These are phyloP conservation scores for Aspergillus udagawae DNA, from an alignment of 2,329 filamentous ascomycete species.

Conservation along the genomic window DNA sequence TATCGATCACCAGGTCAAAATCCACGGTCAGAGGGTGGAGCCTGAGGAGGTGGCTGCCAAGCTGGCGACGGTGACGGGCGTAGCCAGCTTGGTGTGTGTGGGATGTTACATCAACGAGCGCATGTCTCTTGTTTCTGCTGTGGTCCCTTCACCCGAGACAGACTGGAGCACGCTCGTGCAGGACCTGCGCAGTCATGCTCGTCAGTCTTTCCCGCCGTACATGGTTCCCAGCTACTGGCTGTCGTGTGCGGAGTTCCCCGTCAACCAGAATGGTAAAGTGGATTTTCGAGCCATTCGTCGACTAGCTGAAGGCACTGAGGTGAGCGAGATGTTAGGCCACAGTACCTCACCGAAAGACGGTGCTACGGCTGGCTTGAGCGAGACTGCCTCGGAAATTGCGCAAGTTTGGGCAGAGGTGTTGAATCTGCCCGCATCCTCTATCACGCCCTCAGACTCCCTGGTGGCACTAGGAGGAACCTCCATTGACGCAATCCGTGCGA, in stretches of 20 bases:
- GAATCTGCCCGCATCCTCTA: neutral
- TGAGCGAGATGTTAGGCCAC: neutral
- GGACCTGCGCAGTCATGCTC: neutral
- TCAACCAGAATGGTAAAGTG: neutral
- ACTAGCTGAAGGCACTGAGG: neutral
- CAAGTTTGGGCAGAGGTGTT: constrained; percentile 4
- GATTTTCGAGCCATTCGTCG: neutral
- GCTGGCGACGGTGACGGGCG: neutral
- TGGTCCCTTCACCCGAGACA: neutral
- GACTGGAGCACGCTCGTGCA: neutral
- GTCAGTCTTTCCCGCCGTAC: neutral
- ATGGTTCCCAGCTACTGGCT: neutral
- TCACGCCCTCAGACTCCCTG: neutral
- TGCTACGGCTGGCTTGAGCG: neutral
- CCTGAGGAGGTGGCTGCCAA: neutral
- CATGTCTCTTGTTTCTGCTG: neutral
- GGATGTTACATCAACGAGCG: neutral
- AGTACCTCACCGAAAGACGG: neutral
- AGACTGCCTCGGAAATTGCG: neutral
- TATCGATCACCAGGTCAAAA: constrained; percentile 1
- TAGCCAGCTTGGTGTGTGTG: neutral
- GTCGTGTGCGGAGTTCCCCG: neutral
- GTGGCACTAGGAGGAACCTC: constrained; percentile 5
- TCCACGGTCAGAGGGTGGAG: constrained; percentile 2
- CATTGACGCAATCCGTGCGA: constrained; percentile 4